Base-by-base conservation (phyloP, 352 stramenopile genomes). In the Globisporangium nodosum region DNA sequence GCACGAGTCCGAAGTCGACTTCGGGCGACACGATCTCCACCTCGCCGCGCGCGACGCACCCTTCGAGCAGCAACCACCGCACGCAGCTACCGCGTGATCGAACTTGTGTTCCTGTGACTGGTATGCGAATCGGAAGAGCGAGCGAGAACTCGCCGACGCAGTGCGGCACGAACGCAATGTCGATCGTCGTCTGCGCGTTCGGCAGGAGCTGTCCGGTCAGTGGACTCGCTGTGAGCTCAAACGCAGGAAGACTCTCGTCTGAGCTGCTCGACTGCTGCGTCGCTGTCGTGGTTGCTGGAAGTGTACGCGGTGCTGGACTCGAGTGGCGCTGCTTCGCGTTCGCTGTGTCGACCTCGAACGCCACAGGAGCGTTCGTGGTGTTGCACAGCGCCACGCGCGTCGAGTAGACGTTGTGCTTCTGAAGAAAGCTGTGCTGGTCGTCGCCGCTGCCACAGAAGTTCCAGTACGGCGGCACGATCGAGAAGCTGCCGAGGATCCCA, bases 1-100 rank as follows among this genome's bases (percentile, higher is more conserved):
- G 65, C 3, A 93, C 81, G 33, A 91, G 70, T 0, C 84, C 84
- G 57, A 93, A 93, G 58, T 93, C 81, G 21, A 93, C 63, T 52
- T 93, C 79, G 0, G 60, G 39, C 1, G 63, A 70, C 12, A 74
- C 37, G 24, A 93, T 76, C 15, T 74, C 60, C 5, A 93, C 71
- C 31, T 74, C 54, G 5, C 75, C 65, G 1, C 27, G 51, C 15
- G 66, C 66, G 15, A 91, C 76, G 0, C 50, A 31, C 6, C 79
- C 82, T 65, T 86, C 69, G 11, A 88, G 57, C 27, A 81, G 64
- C 56, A 90, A 30, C 74, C 72, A 86, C 1, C 74, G 78, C 49
- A 78, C 69, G 49, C 81, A 78, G 24, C 5, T 16, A 18, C 8
- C 5, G 6, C 43, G 20, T 5, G 16, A 30, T 16, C 12, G 20